Evolutionary conservation across 305 asterid species (phyloP).

Genomic region (Fraxinus greggii): DNA sequence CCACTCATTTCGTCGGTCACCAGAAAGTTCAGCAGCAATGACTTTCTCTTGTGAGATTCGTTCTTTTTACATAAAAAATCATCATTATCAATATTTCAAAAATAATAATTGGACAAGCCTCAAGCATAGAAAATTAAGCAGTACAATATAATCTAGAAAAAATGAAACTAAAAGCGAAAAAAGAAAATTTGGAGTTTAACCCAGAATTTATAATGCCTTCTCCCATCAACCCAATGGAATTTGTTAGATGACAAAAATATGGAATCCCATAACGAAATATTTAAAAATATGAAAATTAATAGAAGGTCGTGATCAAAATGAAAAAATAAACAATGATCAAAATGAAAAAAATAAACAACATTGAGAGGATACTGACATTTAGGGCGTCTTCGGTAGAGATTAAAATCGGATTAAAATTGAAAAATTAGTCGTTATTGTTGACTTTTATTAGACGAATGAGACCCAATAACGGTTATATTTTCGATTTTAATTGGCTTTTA

Average conservation of each 20-base stretch:
- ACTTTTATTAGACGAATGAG: too few species aligned
- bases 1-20: not conserved
- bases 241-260: not conserved
- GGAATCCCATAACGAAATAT: not conserved
- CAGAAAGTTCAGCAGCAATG: not conserved
- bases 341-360: not conserved
- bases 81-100: not conserved
- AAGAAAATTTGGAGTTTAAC: not conserved
- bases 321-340: not conserved
- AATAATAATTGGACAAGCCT: not conserved
- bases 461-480: too few species aligned
- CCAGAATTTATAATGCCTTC: not conserved
- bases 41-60: not conserved
- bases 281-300: not conserved
- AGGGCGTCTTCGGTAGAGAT: too few species aligned
- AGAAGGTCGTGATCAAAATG: not conserved
- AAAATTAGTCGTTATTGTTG: too few species aligned
- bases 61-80: not conserved
- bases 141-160: conserved; percentile 5
- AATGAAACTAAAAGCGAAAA: not conserved
- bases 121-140: not conserved
- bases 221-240: not conserved
- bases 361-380: not conserved
- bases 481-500: too few species aligned
- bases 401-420: too few species aligned